Conservation (phyloP, 2,329 filamentous ascomycete species). For the Fusarium succisae region DNA sequence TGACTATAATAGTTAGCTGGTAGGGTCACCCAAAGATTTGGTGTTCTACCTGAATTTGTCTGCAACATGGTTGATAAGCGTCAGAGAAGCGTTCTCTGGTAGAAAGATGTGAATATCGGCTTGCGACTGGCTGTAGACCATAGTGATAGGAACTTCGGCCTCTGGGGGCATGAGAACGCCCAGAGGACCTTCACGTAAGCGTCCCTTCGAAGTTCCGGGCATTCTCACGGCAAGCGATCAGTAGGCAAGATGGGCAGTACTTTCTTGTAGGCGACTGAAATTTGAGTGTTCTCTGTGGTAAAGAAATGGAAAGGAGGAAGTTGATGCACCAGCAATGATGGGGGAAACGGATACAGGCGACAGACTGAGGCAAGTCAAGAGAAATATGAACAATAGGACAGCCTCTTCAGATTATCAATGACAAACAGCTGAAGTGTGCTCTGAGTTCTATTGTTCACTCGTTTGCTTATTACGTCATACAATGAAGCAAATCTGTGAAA, state of each 20-base stretch:
- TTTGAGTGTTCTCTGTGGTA: not conserved
- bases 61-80: slow-evolving; percentile 33
- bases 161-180: not conserved
- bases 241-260: not conserved
- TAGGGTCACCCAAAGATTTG: not conserved
- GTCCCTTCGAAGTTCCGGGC: not conserved
- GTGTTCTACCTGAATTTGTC: slow-evolving; percentile 39
- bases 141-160: slow-evolving; percentile 35
- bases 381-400: not conserved
- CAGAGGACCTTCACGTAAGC: not conserved
- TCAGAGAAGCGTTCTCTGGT: slow-evolving; percentile 29
- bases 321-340: not conserved
- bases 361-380: not conserved
- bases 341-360: not conserved
- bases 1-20: slow-evolving; percentile 22
- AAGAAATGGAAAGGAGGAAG: not conserved
- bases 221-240: not conserved
- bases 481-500: not conserved
- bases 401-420: not conserved
- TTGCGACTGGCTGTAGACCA: slow-evolving; percentile 36
- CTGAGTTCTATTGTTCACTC: not conserved
- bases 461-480: not conserved
- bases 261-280: not conserved
- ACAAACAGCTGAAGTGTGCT: not conserved
- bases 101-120: slow-evolving; percentile 43